Base-by-base conservation (phyloP, 2,329 filamentous ascomycete species). In the Penicillium corylophilum region DNA sequence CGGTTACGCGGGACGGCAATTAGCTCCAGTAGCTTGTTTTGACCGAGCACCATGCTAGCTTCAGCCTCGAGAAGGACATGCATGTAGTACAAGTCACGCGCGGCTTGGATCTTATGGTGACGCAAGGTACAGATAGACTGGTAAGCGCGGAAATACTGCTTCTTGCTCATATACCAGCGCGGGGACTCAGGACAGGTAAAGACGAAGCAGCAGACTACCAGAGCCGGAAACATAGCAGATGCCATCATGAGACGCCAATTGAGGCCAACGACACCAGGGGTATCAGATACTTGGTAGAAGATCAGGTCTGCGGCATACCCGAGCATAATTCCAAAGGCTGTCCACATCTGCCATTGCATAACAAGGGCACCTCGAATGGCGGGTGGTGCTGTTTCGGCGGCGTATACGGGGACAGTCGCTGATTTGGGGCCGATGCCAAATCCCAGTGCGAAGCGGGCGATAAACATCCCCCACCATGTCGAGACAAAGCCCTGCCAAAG, bases 361-460 rank as follows among this genome's bases (percentile, higher is more conserved):
- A 92, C 88, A 16, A 94, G 77, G 7, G 86, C 88, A 57, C 88
- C 87, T 65, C 88, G 82, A 48, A 90, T 85, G 5, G 73, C 69
- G 1, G 87, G 84, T 0, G 88, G 88, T 0, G 85, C 82, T 50
- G 83, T 88, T 69, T 92, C 88, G 2, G 88, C 88, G 0, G 87
- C 85, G 61, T 89, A 92, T 24, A 92, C 85, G 0, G 89, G 88
- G 1, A 90, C 86, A 0, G 87, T 89, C 0, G 85, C 84, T 18
- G 84, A 84, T 66, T 91, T 91, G 15, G 86, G 79, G 24, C 88
- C 88, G 75, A 92, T 90, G 1, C 87, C 88, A 41, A 94, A 82
- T 9, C 90, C 90, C 54, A 93, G 80, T 12, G 88, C 77, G 55
- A 93, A 81, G 38, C 90, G 84, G 44, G 84, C 85, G 38, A 82